phyloP scores from a whole-genome alignment of 345 rosid species.

The Camelina hispida region DNA sequence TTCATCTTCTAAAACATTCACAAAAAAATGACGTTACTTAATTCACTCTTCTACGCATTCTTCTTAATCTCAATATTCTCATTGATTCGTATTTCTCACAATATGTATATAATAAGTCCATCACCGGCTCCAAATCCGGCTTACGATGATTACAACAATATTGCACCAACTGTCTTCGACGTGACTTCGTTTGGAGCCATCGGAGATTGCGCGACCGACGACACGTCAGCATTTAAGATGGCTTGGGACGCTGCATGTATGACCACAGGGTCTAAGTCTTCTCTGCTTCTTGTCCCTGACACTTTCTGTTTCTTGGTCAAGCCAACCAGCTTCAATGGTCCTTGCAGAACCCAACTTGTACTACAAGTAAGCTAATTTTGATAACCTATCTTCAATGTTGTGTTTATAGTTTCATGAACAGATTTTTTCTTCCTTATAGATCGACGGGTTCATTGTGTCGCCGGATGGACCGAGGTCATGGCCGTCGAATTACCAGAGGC shows the following conservation, averaged over 20 bases:
- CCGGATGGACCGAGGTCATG: conserved; percentile 65
- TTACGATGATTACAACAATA: conserved; percentile 13
- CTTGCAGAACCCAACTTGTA: conserved; percentile 60
- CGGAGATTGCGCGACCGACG: conserved; percentile 76
- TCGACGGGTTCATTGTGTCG: conserved; percentile 53
- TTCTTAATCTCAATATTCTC: conserved; percentile 26
- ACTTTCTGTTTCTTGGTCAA: conserved; percentile 71
- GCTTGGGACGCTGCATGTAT: conserved; percentile 84
- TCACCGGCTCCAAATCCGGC: conserved; percentile 42
- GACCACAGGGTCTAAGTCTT: conserved; percentile 15
- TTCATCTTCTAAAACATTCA: conserved; percentile 26
- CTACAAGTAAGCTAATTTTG: conserved; percentile 63
- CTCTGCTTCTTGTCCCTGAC: conserved; percentile 60
- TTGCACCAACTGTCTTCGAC: conserved; percentile 45
- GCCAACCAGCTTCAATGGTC: conserved; percentile 84
- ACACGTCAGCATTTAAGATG: conserved; percentile 79
- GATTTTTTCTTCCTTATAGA: conserved; percentile 18
- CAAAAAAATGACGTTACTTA: conserved; percentile 19
- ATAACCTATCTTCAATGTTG: background rate
- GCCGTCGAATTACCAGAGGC: conserved; percentile 65
- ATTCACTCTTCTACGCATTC: conserved; percentile 8
- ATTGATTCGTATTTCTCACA: conserved; percentile 3
- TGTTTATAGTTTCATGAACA: background rate
- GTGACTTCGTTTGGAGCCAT: conserved; percentile 75
- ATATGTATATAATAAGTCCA: conserved; percentile 24